Percentiles rank a stretch among this genome's conserved stretches.
These are phyloP conservation scores for Neocatenulostroma microsporum DNA, from an alignment of 2,329 filamentous ascomycete genomes.

Conservation along the genomic window DNA sequence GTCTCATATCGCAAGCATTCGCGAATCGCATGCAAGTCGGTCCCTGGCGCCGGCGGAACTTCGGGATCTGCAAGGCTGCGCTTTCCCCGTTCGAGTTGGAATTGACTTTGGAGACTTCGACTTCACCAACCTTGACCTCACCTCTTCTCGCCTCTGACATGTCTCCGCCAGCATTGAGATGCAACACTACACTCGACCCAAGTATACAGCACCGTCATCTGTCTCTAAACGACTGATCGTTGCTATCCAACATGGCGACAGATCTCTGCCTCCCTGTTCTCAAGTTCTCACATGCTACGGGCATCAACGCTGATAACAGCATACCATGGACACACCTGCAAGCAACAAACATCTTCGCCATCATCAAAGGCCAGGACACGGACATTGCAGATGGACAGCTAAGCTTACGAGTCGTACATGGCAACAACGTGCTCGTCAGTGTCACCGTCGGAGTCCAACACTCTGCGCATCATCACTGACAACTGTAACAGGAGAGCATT, in stretches of 20 bases:
- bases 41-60: too few relatives aligned
- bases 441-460: not conserved
- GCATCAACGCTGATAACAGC: slow-evolving; percentile 22
- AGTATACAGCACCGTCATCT: too few relatives aligned
- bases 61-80: too few relatives aligned
- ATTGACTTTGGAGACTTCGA: too few relatives aligned
- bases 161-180: too few relatives aligned
- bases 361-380: slow-evolving; percentile 13
- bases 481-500: slow-evolving; percentile 22
- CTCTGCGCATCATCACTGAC: slow-evolving; percentile 7
- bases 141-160: too few relatives aligned
- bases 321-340: slow-evolving; percentile 32
- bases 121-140: too few relatives aligned
- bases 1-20: too few relatives aligned
- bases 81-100: too few relatives aligned
- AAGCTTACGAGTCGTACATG: slow-evolving; percentile 13
- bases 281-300: slow-evolving; percentile 28
- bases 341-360: slow-evolving; percentile 24
- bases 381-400: slow-evolving; percentile 8
- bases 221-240: too few relatives aligned
- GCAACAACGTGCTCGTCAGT: slow-evolving; percentile 13
- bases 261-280: slow-evolving; percentile 22
- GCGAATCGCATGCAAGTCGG: too few relatives aligned
- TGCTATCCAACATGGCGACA: slow-evolving; percentile 17
- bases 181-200: too few relatives aligned